Percentiles rank a stretch among this genome's conserved stretches.
phyloP scores from a whole-genome alignment of 768 basidiomycete species.

The Mycena rebaudengoi region DNA sequence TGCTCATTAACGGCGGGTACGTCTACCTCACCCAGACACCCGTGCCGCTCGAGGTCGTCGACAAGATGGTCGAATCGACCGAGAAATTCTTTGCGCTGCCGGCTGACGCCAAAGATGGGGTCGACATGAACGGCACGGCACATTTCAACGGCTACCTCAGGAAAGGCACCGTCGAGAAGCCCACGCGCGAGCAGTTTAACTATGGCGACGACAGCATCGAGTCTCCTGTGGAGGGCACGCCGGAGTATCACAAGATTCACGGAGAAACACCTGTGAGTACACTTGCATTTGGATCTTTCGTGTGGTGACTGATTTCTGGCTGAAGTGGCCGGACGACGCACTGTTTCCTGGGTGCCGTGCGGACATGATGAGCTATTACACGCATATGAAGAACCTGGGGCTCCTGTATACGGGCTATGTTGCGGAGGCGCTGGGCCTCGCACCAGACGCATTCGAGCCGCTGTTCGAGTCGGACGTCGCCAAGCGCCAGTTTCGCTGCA shows the following conservation, averaged over 20 bases:
- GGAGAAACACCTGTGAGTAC: constrained; percentile 16
- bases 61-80: constrained; percentile 50
- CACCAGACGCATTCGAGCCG: constrained; percentile 16
- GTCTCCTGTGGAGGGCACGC: constrained; percentile 1
- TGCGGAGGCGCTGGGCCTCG: constrained; percentile 25
- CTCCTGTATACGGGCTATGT: constrained; percentile 17
- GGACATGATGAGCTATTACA: constrained; percentile 18
- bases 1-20: constrained; percentile 63
- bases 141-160: constrained; percentile 64
- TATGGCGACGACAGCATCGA: constrained; percentile 17
- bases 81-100: constrained; percentile 61
- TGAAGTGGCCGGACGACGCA: constrained; percentile 22
- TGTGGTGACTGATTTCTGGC: background rate
- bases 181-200: constrained; percentile 27
- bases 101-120: constrained; percentile 50
- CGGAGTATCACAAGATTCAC: constrained; percentile 21
- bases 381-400: constrained; percentile 10
- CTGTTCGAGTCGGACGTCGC: constrained; percentile 16
- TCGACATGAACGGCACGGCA: constrained; percentile 56
- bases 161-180: constrained; percentile 16
- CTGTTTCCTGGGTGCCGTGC: constrained; percentile 21
- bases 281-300: background rate
- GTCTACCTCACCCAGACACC: constrained; percentile 60
- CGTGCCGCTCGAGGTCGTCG: constrained; percentile 45
- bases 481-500: constrained; percentile 26